A percentile compares a stretch with the other conserved stretches of the same genome.
Evolutionary conservation across 2,329 filamentous ascomycete species (phyloP).

Genomic region (Alternaria conjuncta): DNA sequence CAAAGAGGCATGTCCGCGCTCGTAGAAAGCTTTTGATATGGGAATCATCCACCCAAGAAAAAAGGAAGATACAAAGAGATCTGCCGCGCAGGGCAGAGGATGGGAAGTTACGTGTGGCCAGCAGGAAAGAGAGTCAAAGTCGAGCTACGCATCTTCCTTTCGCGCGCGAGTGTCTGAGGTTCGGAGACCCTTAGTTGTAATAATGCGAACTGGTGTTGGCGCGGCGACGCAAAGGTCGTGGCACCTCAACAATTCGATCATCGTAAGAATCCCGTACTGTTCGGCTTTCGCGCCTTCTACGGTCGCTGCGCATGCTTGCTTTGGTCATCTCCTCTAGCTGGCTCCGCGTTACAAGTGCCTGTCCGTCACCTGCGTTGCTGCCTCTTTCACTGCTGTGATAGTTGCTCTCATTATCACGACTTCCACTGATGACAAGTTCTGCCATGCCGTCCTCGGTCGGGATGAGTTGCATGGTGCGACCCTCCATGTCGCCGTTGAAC

Average conservation of each 20-base stretch:
- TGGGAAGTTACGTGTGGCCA: slow-evolving; percentile 11
- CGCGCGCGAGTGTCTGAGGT: neutral
- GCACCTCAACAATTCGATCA: slow-evolving; percentile 22
- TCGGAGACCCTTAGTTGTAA: slow-evolving; percentile 15
- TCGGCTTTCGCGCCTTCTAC: slow-evolving; percentile 31
- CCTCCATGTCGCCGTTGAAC: slow-evolving; percentile 48
- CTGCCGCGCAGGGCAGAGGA: neutral
- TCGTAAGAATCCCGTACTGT: slow-evolving; percentile 14
- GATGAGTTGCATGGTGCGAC: slow-evolving; percentile 43
- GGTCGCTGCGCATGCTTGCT: slow-evolving; percentile 35
- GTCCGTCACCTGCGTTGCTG: slow-evolving; percentile 28
- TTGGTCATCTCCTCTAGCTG: slow-evolving; percentile 41
- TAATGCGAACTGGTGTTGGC: slow-evolving; percentile 21
- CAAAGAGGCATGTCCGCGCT: slow-evolving; percentile 7
- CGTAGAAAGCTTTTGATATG: slow-evolving; percentile 26
- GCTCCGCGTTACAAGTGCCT: slow-evolving; percentile 30
- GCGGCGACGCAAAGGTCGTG: slow-evolving; percentile 31
- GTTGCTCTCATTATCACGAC: slow-evolving; percentile 6
- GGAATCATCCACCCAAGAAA: slow-evolving; percentile 8
- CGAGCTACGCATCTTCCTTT: neutral
- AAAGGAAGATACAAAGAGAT: slow-evolving; percentile 3
- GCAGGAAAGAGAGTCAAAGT: neutral
- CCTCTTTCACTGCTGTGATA: slow-evolving; percentile 33
- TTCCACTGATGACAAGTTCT: slow-evolving; percentile 43
- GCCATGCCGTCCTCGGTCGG: slow-evolving; percentile 46